Percentiles rank a stretch among this genome's conserved stretches.
These are phyloP conservation scores for Alliaria petiolata DNA, from an alignment of 345 rosid genomes.

Conservation along the genomic window DNA sequence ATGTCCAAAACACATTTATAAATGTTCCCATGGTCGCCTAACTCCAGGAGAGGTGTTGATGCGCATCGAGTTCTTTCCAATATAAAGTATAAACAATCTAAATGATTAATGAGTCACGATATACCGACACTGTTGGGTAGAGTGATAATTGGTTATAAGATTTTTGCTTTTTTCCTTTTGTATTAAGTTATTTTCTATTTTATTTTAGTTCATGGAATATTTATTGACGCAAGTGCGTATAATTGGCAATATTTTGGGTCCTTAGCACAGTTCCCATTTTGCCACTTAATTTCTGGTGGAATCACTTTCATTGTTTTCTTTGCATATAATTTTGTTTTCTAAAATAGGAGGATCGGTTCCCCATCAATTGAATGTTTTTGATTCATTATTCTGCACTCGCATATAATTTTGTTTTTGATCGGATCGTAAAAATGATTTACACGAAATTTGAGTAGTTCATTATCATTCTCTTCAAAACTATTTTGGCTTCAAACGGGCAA, in stretches of 20 bases:
- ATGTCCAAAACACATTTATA: not conserved
- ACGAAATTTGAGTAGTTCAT: not conserved
- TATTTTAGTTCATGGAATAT: constrained; percentile 23
- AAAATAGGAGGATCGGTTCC: not conserved
- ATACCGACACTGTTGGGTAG: constrained; percentile 18
- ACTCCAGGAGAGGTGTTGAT: constrained; percentile 18
- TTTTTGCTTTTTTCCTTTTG: constrained; percentile 7
- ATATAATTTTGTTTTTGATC: no score
- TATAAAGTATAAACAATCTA: not conserved
- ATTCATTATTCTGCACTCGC: constrained; percentile 2
- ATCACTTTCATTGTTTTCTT: constrained; percentile 17
- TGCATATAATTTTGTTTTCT: constrained; percentile 10
- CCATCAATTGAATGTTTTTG: not conserved
- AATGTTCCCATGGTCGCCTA: constrained; percentile 16
- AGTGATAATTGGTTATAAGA: constrained; percentile 19
- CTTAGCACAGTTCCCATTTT: constrained; percentile 12
- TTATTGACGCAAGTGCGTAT: constrained; percentile 26
- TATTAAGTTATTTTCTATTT: not conserved
- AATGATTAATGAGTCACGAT: constrained; percentile 27
- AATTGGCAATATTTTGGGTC: constrained; percentile 24
- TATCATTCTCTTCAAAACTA: not conserved
- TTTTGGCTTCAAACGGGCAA: not conserved
- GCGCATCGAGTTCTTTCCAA: constrained; percentile 4
- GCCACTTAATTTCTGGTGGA: constrained; percentile 30
- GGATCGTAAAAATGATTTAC: not conserved